Base-by-base conservation (phyloP, 768 basidiomycete genomes). In the Chalciporus pseudorubinellus region DNA sequence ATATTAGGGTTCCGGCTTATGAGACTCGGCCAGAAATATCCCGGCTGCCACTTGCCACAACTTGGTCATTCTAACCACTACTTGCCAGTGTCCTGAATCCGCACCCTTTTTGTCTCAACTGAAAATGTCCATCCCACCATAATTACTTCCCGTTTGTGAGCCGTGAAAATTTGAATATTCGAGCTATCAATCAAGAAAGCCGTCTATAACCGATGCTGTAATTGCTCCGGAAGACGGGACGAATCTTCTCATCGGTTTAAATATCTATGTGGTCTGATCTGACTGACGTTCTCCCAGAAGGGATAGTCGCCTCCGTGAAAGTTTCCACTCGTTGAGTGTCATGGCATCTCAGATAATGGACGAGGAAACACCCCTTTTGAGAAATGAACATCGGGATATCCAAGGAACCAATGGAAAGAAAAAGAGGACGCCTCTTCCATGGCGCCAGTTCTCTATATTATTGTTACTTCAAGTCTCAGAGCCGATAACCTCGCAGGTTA, bases 391-490 rank as follows among this genome's bases (percentile, higher is more conserved):
- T 31, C 41, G 29, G 33, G 61, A 55, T 18, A 10, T 16, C 13
- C 51, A 36, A 42, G 39, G 40, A 19, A n/a, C 53, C 5, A 59
- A 57, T 19, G 56, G 68, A 59, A 69, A 62, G 33, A 54, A 46
- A 26, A 52, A 65, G 51, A 67, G 66, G 28, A 80, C 84, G 0
- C 84, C 85, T 44, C 66, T 90, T 29, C 88, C 88, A 31, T 81
- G 77, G 80, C 73, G 75, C 48, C 88, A 89, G 72, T 76, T 90
- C 54, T 75, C 74, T 41, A 79, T 91, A 46, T 72, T 89, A 3
- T 64, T 91, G 52, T 72, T 89, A 55, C 72, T 89, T 38, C 87
- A 88, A 65, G 73, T 89, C 33, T 79, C 86, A 48, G 89, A 91
- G 65, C 87, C 88, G 5, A 64, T 91, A 51, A 85, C 87, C 5